Base-by-base conservation (phyloP, 1,139 yeast species). In the Chernovozyma aurita region DNA sequence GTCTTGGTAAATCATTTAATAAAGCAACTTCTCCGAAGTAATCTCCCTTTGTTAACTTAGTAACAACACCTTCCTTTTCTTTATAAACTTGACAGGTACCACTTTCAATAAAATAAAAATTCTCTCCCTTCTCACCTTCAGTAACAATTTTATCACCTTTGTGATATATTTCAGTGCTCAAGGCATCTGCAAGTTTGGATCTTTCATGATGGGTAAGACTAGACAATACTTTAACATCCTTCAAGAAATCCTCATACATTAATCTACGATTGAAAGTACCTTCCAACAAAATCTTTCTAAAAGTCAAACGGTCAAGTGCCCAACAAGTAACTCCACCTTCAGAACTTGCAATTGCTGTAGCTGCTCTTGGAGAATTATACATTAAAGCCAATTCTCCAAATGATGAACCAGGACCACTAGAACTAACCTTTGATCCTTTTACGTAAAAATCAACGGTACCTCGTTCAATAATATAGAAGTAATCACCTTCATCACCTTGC, bases 321-420 rank as follows among this genome's bases (percentile, higher is more conserved):
- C 97, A 92, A 47, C 72, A 65, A 9, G 65, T 61, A 36, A 90
- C 73, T 24, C 76, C 76, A 51, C 82, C 76, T 46, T 79, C 84
- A 8, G 80, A 65, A 24, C 78, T 73, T 8, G 97, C 95, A 16
- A 73, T 55, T 2, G 87, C 97, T 1, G 97, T 88, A 14, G 97
- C 98, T 5, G 97, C 98, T 62, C 98, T 79, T 42, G 97, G 97
- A 16, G 97, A 81, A 61, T 92, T 92, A 67, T 92, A 92, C 96
- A 92, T 88, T 51, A 92, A 75, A 2, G 98, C 98, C 53, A 92
- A 74, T 61, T 92, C 98, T 52, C 98, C 98, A 63, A 92, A 92
- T 31, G 95, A 83, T 5, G 95, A 79, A 4, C 97, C 97, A 32
- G 87, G 80, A 16, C 85, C 82, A 21, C 87, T 76, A 3, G 85